Conservation (phyloP, 2,329 filamentous ascomycete genomes). For the Geosmithia flava region DNA sequence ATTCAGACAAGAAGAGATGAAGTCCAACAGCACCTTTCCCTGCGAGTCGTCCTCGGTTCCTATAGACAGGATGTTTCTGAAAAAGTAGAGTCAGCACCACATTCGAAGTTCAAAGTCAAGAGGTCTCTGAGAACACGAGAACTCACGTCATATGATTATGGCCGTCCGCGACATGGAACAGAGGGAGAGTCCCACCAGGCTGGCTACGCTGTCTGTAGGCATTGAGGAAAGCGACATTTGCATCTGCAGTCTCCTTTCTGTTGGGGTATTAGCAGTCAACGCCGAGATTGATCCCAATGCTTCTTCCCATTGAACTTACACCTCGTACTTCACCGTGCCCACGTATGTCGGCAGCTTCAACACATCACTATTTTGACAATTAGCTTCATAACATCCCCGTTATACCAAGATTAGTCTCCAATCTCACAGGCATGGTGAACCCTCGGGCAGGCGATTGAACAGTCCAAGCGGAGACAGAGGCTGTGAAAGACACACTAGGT, state of each 20-base stretch:
- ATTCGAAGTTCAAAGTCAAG: not conserved
- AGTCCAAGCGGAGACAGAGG: constrained; percentile 5
- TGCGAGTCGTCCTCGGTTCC: constrained; percentile 5
- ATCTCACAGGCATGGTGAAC: constrained; percentile 5
- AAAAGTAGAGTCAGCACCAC: not conserved
- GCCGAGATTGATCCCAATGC: no score
- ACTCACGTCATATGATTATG: constrained; percentile 7
- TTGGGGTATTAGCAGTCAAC: not conserved
- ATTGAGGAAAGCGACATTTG: constrained; percentile 5
- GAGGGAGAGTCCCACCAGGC: constrained; percentile 3
- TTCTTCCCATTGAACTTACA: no score
- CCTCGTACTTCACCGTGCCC: constrained; percentile 6
- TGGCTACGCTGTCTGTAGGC: constrained; percentile 4
- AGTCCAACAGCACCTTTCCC: constrained; percentile 3
- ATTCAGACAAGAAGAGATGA: constrained; percentile 1
- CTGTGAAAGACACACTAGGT: not conserved
- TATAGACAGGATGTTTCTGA: constrained; percentile 7
- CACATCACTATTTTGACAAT: constrained; percentile 2
- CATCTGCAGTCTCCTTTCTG: constrained; percentile 5
- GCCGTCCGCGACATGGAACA: constrained; percentile 6
- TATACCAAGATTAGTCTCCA: not conserved
- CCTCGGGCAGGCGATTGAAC: constrained; percentile 4
- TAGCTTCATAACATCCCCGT: not conserved
- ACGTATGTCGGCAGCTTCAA: constrained; percentile 5
- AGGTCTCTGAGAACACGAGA: not conserved